Conservation (phyloP, 1,139 yeast species). For the Blastobotrys persicus region DNA sequence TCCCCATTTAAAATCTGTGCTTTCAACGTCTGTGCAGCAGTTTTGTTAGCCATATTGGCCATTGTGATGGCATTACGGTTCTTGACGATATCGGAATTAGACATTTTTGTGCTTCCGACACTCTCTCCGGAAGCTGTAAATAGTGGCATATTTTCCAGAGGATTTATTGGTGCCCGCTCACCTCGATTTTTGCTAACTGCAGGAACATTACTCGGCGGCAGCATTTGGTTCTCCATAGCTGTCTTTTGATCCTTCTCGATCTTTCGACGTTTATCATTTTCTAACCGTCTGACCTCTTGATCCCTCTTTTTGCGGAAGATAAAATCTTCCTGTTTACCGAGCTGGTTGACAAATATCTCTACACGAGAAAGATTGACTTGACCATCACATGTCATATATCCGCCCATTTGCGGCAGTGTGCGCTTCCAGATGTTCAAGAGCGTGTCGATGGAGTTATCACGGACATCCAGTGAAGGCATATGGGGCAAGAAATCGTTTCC, state of each 20-base stretch:
- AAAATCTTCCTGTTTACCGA: slow-evolving; percentile 75
- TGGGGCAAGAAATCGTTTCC: slow-evolving; percentile 99
- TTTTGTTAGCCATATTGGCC: slow-evolving; percentile 72
- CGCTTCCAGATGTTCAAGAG: slow-evolving; percentile 82
- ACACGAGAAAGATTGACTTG: slow-evolving; percentile 70
- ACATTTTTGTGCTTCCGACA: slow-evolving; percentile 64
- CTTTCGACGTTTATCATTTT: slow-evolving; percentile 60
- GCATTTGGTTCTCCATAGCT: slow-evolving; percentile 18
- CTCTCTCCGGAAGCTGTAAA: slow-evolving; percentile 67
- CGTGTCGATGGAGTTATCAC: slow-evolving; percentile 89
- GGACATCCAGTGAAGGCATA: slow-evolving; percentile 87
- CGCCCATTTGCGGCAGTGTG: slow-evolving; percentile 60
- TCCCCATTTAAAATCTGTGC: slow-evolving; percentile 34
- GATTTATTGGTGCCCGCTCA: slow-evolving; percentile 72
- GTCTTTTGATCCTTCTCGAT: slow-evolving; percentile 32
- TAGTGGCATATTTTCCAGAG: slow-evolving; percentile 73
- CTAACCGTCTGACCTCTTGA: slow-evolving; percentile 63
- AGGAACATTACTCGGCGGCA: slow-evolving; percentile 19
- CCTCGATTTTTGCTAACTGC: slow-evolving; percentile 38
- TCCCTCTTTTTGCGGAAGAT: slow-evolving; percentile 71
- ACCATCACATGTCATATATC: slow-evolving; percentile 90
- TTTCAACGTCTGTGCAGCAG: slow-evolving; percentile 66
- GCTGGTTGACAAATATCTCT: slow-evolving; percentile 60
- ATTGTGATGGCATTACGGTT: slow-evolving; percentile 64
- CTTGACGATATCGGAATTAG: slow-evolving; percentile 71